Conservation (phyloP, 257 asterid species). For the Rauvolfia tetraphylla region DNA sequence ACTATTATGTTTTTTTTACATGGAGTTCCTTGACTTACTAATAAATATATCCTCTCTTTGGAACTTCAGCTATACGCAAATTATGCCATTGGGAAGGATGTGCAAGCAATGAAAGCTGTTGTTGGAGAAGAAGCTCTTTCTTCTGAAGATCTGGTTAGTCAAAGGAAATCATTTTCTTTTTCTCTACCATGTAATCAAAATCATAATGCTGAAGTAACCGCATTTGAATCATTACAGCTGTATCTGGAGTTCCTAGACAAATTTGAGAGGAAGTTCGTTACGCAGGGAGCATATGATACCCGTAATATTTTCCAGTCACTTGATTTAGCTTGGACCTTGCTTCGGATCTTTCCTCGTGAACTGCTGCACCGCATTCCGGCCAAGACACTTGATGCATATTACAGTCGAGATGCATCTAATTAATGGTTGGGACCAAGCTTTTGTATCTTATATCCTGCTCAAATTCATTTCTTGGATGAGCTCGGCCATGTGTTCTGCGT, state of each 20-base stretch:
- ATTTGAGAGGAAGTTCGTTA: conserved; percentile 53
- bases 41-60: background rate
- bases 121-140: conserved; percentile 60
- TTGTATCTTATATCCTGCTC: conserved; percentile 15
- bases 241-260: conserved; percentile 52
- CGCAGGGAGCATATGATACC: conserved; percentile 55
- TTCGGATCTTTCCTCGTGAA: conserved; percentile 94
- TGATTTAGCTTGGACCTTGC: conserved; percentile 97
- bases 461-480: background rate
- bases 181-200: background rate
- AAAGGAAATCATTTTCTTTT: background rate
- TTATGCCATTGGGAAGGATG: conserved; percentile 52
- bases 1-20: background rate
- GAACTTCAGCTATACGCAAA: conserved; percentile 40
- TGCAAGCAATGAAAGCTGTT: conserved; percentile 58
- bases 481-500: background rate
- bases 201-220: background rate
- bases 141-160: conserved; percentile 49
- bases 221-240: conserved; percentile 25
- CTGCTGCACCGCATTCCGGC: conserved; percentile 99
- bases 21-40: background rate
- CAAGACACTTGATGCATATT: conserved; percentile 81
- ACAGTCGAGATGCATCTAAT: conserved; percentile 85
- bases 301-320: conserved; percentile 75
- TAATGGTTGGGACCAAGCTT: conserved; percentile 29